phyloP scores from a whole-genome alignment of 139 green algal genomes.

The Gonium pectorale region DNA sequence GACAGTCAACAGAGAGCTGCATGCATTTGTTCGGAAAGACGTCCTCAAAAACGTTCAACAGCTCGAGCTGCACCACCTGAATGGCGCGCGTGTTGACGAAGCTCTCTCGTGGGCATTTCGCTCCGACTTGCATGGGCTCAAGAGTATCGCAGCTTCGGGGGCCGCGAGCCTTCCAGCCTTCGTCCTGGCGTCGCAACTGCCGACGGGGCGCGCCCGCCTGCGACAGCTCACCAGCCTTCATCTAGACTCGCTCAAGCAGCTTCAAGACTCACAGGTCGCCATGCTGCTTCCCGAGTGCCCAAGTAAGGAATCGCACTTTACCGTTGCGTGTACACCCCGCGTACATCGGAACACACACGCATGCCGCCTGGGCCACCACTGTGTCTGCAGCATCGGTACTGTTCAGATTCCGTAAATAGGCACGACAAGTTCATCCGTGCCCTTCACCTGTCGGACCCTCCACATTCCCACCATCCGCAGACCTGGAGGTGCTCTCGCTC shows the following conservation, averaged over 20 bases:
- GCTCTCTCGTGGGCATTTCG: slow-evolving; percentile 5
- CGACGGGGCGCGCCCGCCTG: not conserved
- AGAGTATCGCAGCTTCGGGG: not conserved
- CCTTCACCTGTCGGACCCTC: not conserved
- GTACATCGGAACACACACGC: too few species aligned
- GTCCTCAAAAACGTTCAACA: not conserved
- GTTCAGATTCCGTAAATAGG: not conserved
- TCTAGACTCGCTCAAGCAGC: slow-evolving; percentile 24
- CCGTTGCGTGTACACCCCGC: too few species aligned
- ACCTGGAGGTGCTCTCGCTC: slow-evolving; percentile 21
- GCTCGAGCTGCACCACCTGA: slow-evolving; percentile 5
- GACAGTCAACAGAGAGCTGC: not conserved
- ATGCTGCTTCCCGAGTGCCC: not conserved
- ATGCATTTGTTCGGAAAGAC: slow-evolving; percentile 3
- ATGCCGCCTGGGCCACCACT: too few species aligned
- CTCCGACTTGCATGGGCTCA: slow-evolving; percentile 44
- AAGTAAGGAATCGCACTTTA: too few species aligned
- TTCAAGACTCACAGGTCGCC: slow-evolving; percentile 1
- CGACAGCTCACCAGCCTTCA: not conserved
- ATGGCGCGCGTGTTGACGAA: not conserved
- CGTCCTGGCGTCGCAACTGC: not conserved
- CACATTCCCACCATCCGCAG: not conserved
- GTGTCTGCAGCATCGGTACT: too few species aligned
- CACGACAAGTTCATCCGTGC: too few species aligned
- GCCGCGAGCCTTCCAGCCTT: slow-evolving; percentile 1